Evolutionary conservation across 495 filamentous ascomycete genomes (phyloP).

Genomic region (Parathielavia hyrcaniae): DNA sequence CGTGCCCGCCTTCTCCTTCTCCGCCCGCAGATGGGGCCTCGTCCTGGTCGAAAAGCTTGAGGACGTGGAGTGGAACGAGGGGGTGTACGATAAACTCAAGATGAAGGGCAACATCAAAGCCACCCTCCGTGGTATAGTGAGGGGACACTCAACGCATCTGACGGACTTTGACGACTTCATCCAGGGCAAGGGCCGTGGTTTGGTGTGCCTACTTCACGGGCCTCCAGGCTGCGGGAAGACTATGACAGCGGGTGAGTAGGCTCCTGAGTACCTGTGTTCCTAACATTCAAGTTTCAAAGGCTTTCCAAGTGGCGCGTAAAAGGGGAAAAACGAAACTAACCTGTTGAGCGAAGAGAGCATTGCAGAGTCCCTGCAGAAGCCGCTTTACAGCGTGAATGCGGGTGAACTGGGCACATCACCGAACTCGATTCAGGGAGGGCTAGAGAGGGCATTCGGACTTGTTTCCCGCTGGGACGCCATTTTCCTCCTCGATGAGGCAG

Average conservation of each 20-base stretch:
- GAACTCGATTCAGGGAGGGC: neutral
- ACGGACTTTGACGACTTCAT: neutral
- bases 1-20: neutral
- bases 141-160: too few relatives aligned
- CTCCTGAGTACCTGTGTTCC: neutral
- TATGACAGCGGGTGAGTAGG: neutral
- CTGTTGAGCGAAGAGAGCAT: neutral
- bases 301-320: neutral
- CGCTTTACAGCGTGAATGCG: neutral
- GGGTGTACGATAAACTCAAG: neutral
- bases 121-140: too few relatives aligned
- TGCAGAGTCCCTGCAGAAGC: neutral
- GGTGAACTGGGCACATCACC: neutral
- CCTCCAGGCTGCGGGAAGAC: neutral
- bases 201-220: neutral
- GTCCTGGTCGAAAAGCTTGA: neutral
- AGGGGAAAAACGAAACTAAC: neutral
- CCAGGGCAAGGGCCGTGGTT: neutral
- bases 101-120: too few relatives aligned
- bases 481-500: neutral
- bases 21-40: neutral
- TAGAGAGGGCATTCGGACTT: neutral
- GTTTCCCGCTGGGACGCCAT: neutral
- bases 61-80: neutral
- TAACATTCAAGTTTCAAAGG: too few relatives aligned